Base-by-base conservation (phyloP, 192 early-diverging fungal genomes). In the Linnemannia zychae region DNA sequence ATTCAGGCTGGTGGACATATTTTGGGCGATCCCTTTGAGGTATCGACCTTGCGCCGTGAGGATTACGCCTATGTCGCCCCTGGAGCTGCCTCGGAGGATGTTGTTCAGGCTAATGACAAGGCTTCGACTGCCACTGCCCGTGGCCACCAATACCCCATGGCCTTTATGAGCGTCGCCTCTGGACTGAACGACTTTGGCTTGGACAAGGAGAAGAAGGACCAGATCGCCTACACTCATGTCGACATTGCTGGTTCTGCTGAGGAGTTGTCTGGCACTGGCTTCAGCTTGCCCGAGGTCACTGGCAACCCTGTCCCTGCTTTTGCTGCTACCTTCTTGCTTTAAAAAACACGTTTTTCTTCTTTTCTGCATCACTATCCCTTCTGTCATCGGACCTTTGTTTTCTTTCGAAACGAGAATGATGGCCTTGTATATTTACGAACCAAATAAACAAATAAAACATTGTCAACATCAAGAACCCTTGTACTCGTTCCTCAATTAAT, bases 81-180 rank as follows among this genome's bases (percentile, higher is more conserved):
- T 57, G 91, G 92, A 65, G 89, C 93, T 7, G 88, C 93, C 40
- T 89, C 90, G 24, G 96, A 97, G 87, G 96, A 97, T 76, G 95
- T 97, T 65, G 91, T 94, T 50, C 96, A 97, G 85, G 93, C 95
- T 77, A 97, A 97, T 84, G 87, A 90, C 78, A 90, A 92, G 78
- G 86, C 97, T 20, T 94, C 93, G 71, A 92, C 90, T 5, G 76
- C 87, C 84, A 98, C 95, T 18, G 81, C 89, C 76, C 93, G 97
- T 78, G 97, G 96, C 18, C 97, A 98, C 80, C 94, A 95, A 82
- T 97, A 92, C 86, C 97, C 97, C 38, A 95, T 94, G 22, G 97
- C 95, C 16, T 97, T 96, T 74, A 92, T 98, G 87, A 80, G 92
- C 53, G 83, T 95, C 75, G 96, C 96, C 4, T 93, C 95, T 34